phyloP scores from a whole-genome alignment of 2,329 filamentous ascomycete species.

The Aspergillus latus region DNA sequence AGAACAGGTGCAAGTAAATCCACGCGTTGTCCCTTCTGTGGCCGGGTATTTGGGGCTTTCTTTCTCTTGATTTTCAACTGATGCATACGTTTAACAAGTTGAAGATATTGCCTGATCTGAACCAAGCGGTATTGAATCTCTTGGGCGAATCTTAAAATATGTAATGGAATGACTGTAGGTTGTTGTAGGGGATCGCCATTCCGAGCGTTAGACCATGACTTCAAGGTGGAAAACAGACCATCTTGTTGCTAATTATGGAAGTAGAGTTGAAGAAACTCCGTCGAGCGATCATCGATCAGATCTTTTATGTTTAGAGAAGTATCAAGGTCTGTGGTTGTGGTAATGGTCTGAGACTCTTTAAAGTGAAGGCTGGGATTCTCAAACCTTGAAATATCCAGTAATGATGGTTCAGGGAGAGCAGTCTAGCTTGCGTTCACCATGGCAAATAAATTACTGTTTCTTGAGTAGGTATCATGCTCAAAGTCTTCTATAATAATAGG shows the following conservation, averaged over 20 bases:
- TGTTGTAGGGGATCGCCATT: background rate
- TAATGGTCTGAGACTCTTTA: background rate
- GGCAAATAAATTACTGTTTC: background rate
- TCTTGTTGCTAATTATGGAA: background rate
- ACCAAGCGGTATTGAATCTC: background rate
- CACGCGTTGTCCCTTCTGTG: background rate
- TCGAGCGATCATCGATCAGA: background rate
- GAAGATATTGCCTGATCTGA: background rate
- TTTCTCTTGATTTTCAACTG: conserved; percentile 1
- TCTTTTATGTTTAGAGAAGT: background rate
- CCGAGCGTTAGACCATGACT: background rate
- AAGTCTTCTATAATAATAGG: too few relatives aligned
- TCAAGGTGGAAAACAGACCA: background rate
- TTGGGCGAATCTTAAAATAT: background rate
- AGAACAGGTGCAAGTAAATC: background rate
- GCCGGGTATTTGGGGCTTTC: background rate
- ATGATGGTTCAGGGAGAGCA: background rate
- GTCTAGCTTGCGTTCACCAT: background rate
- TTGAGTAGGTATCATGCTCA: too few relatives aligned
- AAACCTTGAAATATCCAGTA: conserved; percentile 2
- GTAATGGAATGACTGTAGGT: background rate
- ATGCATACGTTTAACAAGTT: conserved; percentile 1
- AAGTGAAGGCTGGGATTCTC: conserved; percentile 1
- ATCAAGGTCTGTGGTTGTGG: background rate
- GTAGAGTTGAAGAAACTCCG: background rate